These are phyloP conservation scores for Colletotrichum costaricense DNA, from an alignment of 2,329 filamentous ascomycete species.

Conservation along the genomic window DNA sequence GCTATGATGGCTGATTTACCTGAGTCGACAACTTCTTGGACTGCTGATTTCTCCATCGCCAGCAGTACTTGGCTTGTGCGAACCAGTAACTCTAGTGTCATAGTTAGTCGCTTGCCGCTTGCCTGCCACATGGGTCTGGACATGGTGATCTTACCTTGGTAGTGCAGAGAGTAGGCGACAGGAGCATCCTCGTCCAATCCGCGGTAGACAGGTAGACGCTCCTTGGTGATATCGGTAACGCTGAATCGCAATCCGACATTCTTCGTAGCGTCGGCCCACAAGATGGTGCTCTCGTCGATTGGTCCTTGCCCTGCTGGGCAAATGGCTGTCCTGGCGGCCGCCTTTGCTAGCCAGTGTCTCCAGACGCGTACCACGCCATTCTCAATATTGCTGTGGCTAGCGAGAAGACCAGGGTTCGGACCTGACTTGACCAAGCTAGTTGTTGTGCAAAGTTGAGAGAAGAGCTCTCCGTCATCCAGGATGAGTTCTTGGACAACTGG, in stretches of 20 bases:
- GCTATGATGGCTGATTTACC: constrained; percentile 77
- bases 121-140: background rate
- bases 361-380: constrained; percentile 78
- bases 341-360: constrained; percentile 74
- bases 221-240: constrained; percentile 55
- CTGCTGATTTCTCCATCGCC: constrained; percentile 72
- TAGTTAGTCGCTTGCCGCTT: constrained; percentile 29
- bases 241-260: constrained; percentile 77
- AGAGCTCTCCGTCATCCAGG: constrained; percentile 77
- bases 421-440: constrained; percentile 77
- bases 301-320: constrained; percentile 33
- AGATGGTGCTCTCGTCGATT: constrained; percentile 49
- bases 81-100: constrained; percentile 72
- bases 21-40: constrained; percentile 67
- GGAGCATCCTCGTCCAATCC: constrained; percentile 71
- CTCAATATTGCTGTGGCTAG: constrained; percentile 73
- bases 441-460: constrained; percentile 78
- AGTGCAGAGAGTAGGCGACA: constrained; percentile 77
- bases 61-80: constrained; percentile 72
- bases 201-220: constrained; percentile 65
- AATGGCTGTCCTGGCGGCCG: constrained; percentile 58
- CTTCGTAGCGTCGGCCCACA: constrained; percentile 75
- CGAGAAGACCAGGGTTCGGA: constrained; percentile 69
- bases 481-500: constrained; percentile 69
- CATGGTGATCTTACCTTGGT: constrained; percentile 69